Evolutionary conservation across 1,284 basidiomycete species (phyloP).

Genomic region (Mrakiaceae sp.): DNA sequence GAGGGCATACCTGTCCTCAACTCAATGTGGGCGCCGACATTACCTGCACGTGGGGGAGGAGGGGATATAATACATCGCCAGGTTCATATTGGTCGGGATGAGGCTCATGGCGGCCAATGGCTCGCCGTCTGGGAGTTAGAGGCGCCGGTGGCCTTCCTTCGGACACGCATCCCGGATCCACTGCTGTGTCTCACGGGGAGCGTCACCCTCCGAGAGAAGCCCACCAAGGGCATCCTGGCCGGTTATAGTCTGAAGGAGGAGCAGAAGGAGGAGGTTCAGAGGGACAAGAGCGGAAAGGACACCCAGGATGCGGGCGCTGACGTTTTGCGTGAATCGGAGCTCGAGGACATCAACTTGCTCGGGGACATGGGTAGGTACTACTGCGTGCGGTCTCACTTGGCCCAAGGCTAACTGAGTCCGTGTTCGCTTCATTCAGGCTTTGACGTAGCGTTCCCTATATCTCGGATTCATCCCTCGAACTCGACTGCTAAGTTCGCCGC

Average conservation of each 20-base stretch:
- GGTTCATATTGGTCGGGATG: conserved; percentile 31
- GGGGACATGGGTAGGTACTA: conserved; percentile 46
- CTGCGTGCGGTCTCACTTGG: no score
- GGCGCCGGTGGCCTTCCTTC: conserved; percentile 62
- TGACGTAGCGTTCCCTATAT: conserved; percentile 18
- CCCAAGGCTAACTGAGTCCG: neutral
- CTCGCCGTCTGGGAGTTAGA: conserved; percentile 61
- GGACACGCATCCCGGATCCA: conserved; percentile 57
- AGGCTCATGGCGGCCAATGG: conserved; percentile 60
- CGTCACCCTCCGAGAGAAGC: conserved; percentile 61
- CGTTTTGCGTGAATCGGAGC: conserved; percentile 30
- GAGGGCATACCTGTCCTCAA: conserved; percentile 63
- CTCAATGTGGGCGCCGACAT: conserved; percentile 54
- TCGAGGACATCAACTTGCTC: conserved; percentile 71
- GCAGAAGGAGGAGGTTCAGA: neutral
- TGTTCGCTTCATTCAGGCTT: conserved; percentile 14
- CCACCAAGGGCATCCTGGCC: conserved; percentile 26
- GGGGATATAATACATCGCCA: neutral
- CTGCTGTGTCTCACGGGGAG: conserved; percentile 69
- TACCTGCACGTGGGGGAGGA: conserved; percentile 18
- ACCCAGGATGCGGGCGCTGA: conserved; percentile 20
- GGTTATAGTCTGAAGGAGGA: conserved; percentile 19
- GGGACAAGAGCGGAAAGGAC: neutral
- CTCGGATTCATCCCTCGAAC: conserved; percentile 4
- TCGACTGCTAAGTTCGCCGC: conserved; percentile 18